Percentiles rank a stretch among this genome's conserved stretches.
phyloP scores from a whole-genome alignment of 176 grass and related monocot genomes.

The Dendrocalamus sinicus region DNA sequence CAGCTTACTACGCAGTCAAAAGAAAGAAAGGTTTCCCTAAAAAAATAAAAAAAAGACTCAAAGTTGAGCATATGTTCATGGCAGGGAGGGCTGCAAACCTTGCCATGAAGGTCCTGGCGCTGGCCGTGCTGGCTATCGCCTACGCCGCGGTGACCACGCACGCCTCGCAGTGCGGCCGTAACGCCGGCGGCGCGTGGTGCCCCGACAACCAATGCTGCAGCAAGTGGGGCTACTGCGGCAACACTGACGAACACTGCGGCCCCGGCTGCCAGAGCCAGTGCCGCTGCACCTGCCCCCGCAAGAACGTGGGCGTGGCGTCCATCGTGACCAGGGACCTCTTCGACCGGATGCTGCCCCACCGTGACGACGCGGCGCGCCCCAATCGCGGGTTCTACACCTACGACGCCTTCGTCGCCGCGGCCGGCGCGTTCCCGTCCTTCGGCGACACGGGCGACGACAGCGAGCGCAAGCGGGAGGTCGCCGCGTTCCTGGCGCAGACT shows the following conservation, averaged over 20 bases:
- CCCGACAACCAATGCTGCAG: neutral
- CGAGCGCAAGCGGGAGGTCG: conserved; percentile 25
- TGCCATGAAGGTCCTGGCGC: neutral
- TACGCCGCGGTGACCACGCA: neutral
- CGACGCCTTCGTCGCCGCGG: conserved; percentile 49
- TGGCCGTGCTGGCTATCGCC: neutral
- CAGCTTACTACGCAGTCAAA: no score
- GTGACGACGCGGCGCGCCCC: conserved; percentile 27
- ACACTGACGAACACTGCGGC: no score
- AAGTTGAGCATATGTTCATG: no score
- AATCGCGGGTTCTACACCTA: conserved; percentile 52
- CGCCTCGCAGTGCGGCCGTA: conserved; percentile 10
- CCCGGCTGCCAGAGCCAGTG: neutral
- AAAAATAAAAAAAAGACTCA: no score
- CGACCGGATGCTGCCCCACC: conserved; percentile 48
- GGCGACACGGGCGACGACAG: neutral
- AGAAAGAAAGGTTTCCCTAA: no score
- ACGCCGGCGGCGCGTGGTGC: neutral
- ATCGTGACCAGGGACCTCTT: conserved; percentile 38
- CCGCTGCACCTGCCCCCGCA: neutral
- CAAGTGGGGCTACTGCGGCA: no score
- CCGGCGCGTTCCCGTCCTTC: conserved; percentile 25
- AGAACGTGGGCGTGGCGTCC: conserved; percentile 25
- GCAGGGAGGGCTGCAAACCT: no score
- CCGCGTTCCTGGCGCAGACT: conserved; percentile 54